Evolutionary conservation across 306 rosid genomes (phyloP).

Genomic region (Rubus parviflorus): DNA sequence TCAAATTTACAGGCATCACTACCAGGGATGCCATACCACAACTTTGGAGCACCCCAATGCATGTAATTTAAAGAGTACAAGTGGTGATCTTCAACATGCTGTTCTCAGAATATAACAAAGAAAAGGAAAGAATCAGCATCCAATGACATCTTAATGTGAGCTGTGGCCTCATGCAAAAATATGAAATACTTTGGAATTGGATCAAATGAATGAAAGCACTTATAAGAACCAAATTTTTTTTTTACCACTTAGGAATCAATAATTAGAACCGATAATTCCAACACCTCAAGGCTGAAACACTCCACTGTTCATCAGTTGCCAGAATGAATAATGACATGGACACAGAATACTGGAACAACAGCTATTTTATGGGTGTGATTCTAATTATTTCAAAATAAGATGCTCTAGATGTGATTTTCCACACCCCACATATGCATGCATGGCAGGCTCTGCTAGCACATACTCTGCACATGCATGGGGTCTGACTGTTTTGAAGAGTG

Average conservation of each 20-base stretch:
- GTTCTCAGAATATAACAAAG: conserved; percentile 40
- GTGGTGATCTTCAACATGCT: conserved; percentile 99
- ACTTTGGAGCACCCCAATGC: conserved; percentile 99
- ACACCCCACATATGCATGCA: neutral
- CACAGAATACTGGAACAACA: neutral
- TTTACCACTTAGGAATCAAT: neutral
- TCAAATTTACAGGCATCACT: conserved; percentile 81
- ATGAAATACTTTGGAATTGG: too few relatives aligned
- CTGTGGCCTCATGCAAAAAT: conserved; percentile 13
- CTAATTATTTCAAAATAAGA: neutral
- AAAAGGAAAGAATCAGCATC: conserved; percentile 26
- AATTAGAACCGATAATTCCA: neutral
- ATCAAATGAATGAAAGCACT: neutral
- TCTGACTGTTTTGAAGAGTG: neutral
- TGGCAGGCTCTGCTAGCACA: neutral
- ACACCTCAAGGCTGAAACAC: neutral
- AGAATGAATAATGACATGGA: neutral
- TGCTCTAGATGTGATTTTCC: neutral
- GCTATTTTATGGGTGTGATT: neutral
- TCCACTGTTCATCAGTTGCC: conserved; percentile 1
- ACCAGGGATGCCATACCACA: conserved; percentile 97
- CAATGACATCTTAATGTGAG: conserved; percentile 17
- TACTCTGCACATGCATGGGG: neutral
- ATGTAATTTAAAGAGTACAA: conserved; percentile 91
- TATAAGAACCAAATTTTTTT: neutral